phyloP scores from a whole-genome alignment of 352 stramenopile species.

The Phytophthora podocarpi region DNA sequence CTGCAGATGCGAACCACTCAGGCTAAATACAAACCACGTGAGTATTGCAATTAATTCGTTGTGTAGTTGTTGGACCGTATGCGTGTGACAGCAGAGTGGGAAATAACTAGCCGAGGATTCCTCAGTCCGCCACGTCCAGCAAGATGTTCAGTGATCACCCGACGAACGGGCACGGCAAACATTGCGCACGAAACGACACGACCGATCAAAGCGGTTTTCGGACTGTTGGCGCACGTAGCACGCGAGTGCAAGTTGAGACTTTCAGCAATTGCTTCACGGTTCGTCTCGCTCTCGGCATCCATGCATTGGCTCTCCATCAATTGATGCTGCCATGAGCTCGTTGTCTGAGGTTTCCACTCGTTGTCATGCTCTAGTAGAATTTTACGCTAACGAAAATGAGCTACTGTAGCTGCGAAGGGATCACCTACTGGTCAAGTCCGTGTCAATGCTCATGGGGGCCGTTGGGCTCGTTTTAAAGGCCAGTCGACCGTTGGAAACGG shows the following conservation, averaged over 20 bases:
- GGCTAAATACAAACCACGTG: slow-evolving; percentile 27
- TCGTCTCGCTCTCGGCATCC: neutral
- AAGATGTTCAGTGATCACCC: slow-evolving; percentile 6
- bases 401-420: slow-evolving; percentile 4
- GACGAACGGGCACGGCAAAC: slow-evolving; percentile 14
- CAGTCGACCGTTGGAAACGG: slow-evolving; percentile 34
- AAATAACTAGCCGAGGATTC: too few species aligned
- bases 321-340: neutral
- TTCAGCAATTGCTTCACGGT: neutral
- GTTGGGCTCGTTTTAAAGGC: slow-evolving; percentile 5
- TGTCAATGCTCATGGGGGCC: neutral
- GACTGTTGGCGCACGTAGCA: neutral
- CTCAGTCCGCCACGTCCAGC: slow-evolving; percentile 18
- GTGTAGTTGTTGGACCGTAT: neutral
- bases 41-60: slow-evolving; percentile 17
- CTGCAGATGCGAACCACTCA: slow-evolving; percentile 16
- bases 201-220: slow-evolving; percentile 16
- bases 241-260: neutral
- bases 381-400: slow-evolving; percentile 6
- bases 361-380: neutral
- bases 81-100: neutral
- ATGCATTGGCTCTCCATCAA: neutral
- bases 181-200: slow-evolving; percentile 38
- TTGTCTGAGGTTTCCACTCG: neutral
- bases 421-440: neutral